Percentiles rank a stretch among this genome's conserved stretches.
Conservation (phyloP, 2,329 filamentous ascomycete genomes). For the Penicillium carneum region DNA sequence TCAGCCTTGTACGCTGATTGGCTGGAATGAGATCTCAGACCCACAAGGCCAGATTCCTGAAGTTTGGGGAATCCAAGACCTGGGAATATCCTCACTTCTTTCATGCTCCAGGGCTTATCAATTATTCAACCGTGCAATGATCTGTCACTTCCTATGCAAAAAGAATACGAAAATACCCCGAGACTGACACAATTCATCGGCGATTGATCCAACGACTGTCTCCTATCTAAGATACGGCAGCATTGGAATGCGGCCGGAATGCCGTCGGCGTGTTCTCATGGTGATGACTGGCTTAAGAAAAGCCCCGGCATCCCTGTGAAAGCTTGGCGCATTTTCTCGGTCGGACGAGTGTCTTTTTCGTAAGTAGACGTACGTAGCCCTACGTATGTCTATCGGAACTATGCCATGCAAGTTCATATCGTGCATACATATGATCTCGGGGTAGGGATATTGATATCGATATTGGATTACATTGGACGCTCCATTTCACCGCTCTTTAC, state of each 20-base stretch:
- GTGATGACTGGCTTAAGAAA: conserved; percentile 30
- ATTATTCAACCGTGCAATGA: conserved; percentile 9
- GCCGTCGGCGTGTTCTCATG: conserved; percentile 32
- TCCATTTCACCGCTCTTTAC: conserved; percentile 10
- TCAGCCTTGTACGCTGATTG: conserved; percentile 13
- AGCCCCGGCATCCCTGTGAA: conserved; percentile 20
- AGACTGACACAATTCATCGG: neutral
- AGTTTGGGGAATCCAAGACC: conserved; percentile 1
- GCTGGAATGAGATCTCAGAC: neutral
- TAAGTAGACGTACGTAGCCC: conserved; percentile 4
- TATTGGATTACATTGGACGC: conserved; percentile 1
- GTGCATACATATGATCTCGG: neutral
- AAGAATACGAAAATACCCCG: neutral
- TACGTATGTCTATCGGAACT: conserved; percentile 13
- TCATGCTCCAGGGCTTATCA: neutral
- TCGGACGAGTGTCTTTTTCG: neutral
- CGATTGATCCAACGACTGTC: neutral
- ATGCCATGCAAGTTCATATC: neutral
- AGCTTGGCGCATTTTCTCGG: conserved; percentile 15
- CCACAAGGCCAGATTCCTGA: conserved; percentile 25
- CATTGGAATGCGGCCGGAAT: conserved; percentile 33
- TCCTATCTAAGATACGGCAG: conserved; percentile 21
- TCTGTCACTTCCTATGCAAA: neutral
- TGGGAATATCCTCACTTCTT: conserved; percentile 1
- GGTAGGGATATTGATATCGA: neutral